Evolutionary conservation across 1,284 basidiomycete genomes (phyloP).

Genomic region (Cutaneotrichosporon mucoides): DNA sequence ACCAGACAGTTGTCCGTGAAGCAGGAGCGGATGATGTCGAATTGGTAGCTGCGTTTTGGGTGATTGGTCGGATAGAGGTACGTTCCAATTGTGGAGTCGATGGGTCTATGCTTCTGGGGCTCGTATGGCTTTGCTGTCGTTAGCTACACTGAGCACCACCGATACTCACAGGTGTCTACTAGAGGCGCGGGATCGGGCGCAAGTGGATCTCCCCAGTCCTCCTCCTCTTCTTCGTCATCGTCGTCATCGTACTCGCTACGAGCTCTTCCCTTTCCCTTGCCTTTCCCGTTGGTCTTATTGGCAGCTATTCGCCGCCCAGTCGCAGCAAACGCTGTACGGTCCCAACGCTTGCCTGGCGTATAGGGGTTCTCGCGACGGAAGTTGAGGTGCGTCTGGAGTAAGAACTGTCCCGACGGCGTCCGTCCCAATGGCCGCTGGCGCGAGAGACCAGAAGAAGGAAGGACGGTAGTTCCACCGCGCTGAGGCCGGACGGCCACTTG

Average conservation of each 20-base stretch:
- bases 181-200: constrained; percentile 76
- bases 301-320: constrained; percentile 59
- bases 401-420: constrained; percentile 9
- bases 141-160: neutral
- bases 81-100: constrained; percentile 71
- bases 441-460: neutral
- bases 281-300: constrained; percentile 36
- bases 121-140: constrained; percentile 32
- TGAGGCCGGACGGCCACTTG: neutral
- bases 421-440: constrained; percentile 8
- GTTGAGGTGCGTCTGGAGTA: constrained; percentile 44
- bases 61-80: constrained; percentile 93
- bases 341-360: constrained; percentile 66
- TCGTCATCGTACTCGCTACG: constrained; percentile 45
- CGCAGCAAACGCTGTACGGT: constrained; percentile 75
- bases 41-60: constrained; percentile 89
- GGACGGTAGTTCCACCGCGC: neutral
- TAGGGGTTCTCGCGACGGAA: constrained; percentile 37
- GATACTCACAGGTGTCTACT: constrained; percentile 49
- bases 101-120: constrained; percentile 73
- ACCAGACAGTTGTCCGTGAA: constrained; percentile 94
- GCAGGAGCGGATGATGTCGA: constrained; percentile 81
- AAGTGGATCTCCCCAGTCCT: constrained; percentile 59
- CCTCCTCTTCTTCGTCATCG: constrained; percentile 42
- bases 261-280: constrained; percentile 29